phyloP scores from a whole-genome alignment of 345 rosid genomes.

The Isatis tinctoria region DNA sequence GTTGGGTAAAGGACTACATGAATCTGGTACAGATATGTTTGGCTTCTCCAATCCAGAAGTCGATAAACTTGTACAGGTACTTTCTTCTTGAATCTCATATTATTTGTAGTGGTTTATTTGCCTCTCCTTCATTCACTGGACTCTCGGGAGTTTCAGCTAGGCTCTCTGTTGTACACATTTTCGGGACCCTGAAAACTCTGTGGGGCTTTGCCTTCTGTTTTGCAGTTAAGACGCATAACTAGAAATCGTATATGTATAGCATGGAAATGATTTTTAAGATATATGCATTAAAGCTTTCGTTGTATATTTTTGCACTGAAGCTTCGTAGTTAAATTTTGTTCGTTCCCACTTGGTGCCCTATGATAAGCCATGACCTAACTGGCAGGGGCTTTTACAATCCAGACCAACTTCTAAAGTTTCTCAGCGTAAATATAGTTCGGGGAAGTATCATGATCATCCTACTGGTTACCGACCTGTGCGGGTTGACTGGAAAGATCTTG shows the following conservation, averaged over 20 bases:
- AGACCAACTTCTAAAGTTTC: constrained; percentile 44
- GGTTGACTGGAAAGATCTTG: constrained; percentile 96
- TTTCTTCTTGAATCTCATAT: constrained; percentile 8
- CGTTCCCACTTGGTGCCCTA: background rate
- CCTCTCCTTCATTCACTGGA: background rate
- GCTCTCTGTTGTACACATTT: background rate
- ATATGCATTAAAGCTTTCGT: background rate
- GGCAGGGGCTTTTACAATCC: constrained; percentile 67
- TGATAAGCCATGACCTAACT: constrained; percentile 21
- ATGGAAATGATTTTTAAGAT: background rate
- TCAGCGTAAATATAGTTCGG: constrained; percentile 39
- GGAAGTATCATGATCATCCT: constrained; percentile 59
- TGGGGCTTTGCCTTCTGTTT: background rate
- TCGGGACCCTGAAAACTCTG: constrained; percentile 5
- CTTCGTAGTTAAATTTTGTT: background rate
- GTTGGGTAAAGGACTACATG: constrained; percentile 33
- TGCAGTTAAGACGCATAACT: background rate
- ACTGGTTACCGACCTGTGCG: constrained; percentile 89
- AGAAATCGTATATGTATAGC: background rate
- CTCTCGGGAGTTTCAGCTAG: background rate
- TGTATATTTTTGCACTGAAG: background rate
- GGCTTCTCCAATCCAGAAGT: constrained; percentile 93
- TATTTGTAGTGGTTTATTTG: background rate
- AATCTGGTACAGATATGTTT: constrained; percentile 84
- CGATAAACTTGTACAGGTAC: constrained; percentile 71